Evolutionary conservation across 1,139 yeast genomes (phyloP).

Genomic region (Wickerhamomyces sp.): DNA sequence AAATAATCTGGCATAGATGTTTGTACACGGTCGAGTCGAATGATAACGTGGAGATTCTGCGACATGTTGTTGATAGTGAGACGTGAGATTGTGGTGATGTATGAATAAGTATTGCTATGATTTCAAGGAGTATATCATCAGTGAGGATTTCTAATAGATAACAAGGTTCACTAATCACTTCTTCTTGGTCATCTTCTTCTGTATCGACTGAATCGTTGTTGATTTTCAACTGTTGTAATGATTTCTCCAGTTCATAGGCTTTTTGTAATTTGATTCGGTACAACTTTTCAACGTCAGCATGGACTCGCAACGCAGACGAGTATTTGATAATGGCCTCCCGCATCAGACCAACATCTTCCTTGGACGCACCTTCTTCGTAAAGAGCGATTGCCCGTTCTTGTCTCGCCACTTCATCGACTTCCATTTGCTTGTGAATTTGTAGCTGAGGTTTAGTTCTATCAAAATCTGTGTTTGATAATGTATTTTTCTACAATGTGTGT

Average conservation of each 20-base stretch:
- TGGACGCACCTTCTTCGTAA: slow-evolving; percentile 68
- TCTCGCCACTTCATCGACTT: slow-evolving; percentile 10
- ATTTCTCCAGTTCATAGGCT: slow-evolving; percentile 19
- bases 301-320: slow-evolving; percentile 62
- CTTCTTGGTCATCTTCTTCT: slow-evolving; percentile 27
- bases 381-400: slow-evolving; percentile 45
- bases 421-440: slow-evolving; percentile 3
- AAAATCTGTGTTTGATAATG: background rate
- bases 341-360: slow-evolving; percentile 71
- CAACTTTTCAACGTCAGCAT: slow-evolving; percentile 63
- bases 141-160: slow-evolving; percentile 58
- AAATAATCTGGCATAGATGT: slow-evolving; percentile 49
- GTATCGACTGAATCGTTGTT: slow-evolving; percentile 21
- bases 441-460: too few species aligned
- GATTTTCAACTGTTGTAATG: slow-evolving; percentile 6
- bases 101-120: slow-evolving; percentile 50
- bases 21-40: slow-evolving; percentile 56
- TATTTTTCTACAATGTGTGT: too few species aligned
- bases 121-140: slow-evolving; percentile 54
- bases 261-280: slow-evolving; percentile 51
- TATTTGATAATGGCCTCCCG: slow-evolving; percentile 76
- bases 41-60: slow-evolving; percentile 57
- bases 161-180: slow-evolving; percentile 38
- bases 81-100: slow-evolving; percentile 65
- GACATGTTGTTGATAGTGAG: slow-evolving; percentile 57